Conservation (phyloP, 2,329 filamentous ascomycete genomes). For the Trichoderma semiorbis region DNA sequence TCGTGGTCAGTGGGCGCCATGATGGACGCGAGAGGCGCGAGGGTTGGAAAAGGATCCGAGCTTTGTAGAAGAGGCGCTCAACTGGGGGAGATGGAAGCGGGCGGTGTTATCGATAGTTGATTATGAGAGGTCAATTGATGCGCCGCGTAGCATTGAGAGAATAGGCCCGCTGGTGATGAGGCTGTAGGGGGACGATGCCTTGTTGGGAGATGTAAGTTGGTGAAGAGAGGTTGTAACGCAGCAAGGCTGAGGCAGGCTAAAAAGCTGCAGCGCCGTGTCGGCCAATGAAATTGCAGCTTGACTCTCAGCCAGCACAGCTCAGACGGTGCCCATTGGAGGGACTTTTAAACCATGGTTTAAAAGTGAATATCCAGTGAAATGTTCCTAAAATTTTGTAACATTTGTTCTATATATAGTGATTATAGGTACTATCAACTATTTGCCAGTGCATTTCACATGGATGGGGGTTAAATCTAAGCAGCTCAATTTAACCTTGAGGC, state of each 20-base stretch:
- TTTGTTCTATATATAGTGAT: not conserved
- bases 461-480: too few relatives aligned
- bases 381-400: not conserved
- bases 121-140: not conserved
- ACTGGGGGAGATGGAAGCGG: not conserved
- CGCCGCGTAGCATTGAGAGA: not conserved
- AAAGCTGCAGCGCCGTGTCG: constrained; percentile 4
- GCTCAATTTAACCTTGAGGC: not conserved
- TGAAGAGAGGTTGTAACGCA: constrained; percentile 2
- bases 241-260: constrained; percentile 18
- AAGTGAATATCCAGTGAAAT: not conserved
- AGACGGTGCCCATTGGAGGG: not conserved
- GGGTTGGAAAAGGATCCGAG: not conserved
- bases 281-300: constrained; percentile 4
- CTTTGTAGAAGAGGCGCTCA: not conserved
- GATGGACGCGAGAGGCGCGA: constrained; percentile 6
- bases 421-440: too few relatives aligned
- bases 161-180: not conserved
- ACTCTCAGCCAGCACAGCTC: not conserved
- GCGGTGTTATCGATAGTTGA: not conserved
- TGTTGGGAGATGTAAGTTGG: not conserved
- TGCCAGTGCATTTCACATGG: not conserved
- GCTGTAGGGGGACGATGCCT: not conserved
- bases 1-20: constrained; percentile 56
- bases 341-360: not conserved